Base-by-base conservation (phyloP, 78 protist species). In the Emiliania huxleyi region DNA sequence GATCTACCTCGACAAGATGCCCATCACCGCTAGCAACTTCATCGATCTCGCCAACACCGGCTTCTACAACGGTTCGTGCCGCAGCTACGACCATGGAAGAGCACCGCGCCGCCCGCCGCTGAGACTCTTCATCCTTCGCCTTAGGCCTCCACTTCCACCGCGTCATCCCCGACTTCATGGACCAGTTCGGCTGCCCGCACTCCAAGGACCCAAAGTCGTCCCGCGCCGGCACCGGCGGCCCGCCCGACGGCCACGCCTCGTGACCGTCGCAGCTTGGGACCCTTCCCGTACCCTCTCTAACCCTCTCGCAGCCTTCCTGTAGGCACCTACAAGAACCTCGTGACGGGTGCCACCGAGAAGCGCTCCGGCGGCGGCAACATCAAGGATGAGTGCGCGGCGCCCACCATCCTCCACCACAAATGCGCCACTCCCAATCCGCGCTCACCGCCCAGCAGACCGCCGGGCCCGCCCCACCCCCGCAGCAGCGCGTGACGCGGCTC, bases 121-220 rank as follows among this genome's bases (percentile, higher is more conserved):
- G n/a, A n/a, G n/a, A n/a, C n/a, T n/a, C n/a, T n/a, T n/a, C n/a
- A n/a, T n/a, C n/a, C n/a, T n/a, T n/a, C n/a, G n/a, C n/a, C n/a
- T n/a, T n/a, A n/a, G n/a, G 92, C 35, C 26, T 90, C 37, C 92
- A 90, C 92, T 90, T 90, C 29, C 92, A 90, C 49, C 92, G 92
- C n/a, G 92, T 90, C 26, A 90, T 90, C 73, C 52, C 40, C 1
- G 81, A 35, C 42, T 90, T 55, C 75, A 89, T 89, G 91, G n/a
- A 37, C 21, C 83, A 90, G 48, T 90, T 90, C 49, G 93, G 93
- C 43, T 90, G 93, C 55, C 93, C 93, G 40, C 23, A 90, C 56
- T 1, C 87, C 37, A 69, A 71, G 87, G 93, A 90, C 56, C 87
- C 93, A 35, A 40, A 43, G 15, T 18, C 62, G 12, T 1, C 11